Conservation (phyloP, 2,329 filamentous ascomycete species). For the Anthostomella pinea region DNA sequence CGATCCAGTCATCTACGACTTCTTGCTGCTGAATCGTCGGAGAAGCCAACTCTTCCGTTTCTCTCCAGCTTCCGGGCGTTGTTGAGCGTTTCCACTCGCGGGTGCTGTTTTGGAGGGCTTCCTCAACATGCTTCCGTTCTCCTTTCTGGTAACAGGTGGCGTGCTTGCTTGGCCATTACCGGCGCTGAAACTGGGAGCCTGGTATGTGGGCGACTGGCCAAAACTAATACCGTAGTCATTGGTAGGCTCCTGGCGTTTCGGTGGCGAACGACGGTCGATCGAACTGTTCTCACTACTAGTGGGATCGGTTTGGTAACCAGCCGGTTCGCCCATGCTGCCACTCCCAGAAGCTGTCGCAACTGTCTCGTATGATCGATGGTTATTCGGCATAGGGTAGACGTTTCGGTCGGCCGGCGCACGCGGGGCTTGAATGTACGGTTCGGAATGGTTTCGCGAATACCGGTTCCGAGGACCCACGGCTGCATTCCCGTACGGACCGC, state of each 20-base stretch:
- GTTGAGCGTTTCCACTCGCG: slow-evolving; percentile 22
- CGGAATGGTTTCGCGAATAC: slow-evolving; percentile 44
- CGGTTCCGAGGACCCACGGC: slow-evolving; percentile 31
- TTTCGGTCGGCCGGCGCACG: slow-evolving; percentile 41
- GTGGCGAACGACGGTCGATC: slow-evolving; percentile 67
- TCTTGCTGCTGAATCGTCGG: slow-evolving; percentile 76
- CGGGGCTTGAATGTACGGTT: slow-evolving; percentile 42
- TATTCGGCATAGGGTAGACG: slow-evolving; percentile 55
- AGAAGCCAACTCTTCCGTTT: slow-evolving; percentile 93
- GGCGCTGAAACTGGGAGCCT: slow-evolving; percentile 37
- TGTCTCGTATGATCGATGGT: slow-evolving; percentile 83
- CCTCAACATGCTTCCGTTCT: slow-evolving; percentile 24
- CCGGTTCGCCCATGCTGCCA: slow-evolving; percentile 70
- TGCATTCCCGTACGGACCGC: slow-evolving; percentile 32
- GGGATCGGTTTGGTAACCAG: slow-evolving; percentile 80
- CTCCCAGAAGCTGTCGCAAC: slow-evolving; percentile 72
- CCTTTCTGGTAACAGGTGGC: slow-evolving; percentile 35
- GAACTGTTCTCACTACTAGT: slow-evolving; percentile 89
- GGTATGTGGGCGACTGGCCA: slow-evolving; percentile 41
- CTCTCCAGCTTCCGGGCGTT: slow-evolving; percentile 43
- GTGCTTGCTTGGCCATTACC: slow-evolving; percentile 15
- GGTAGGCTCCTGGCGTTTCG: slow-evolving; percentile 50
- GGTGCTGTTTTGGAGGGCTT: slow-evolving; percentile 26
- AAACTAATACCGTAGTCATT: slow-evolving; percentile 66
- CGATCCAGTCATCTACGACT: slow-evolving; percentile 28